phyloP scores from a whole-genome alignment of 2,329 filamentous ascomycete species.

The Fonsecaea pedrosoi region DNA sequence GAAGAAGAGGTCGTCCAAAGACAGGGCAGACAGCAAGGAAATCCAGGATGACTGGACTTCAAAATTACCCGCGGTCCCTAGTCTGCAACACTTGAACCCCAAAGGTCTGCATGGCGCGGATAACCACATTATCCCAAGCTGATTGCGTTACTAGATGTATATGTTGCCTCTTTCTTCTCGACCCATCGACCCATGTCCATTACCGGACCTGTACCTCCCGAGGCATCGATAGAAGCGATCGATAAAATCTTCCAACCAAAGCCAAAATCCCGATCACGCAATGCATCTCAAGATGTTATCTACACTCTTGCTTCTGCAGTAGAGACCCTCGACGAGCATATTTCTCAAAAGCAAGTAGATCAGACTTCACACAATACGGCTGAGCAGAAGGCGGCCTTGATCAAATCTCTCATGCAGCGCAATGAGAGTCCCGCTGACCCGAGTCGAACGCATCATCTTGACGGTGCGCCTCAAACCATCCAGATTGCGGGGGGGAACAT shows the following conservation, averaged over 20 bases:
- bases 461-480: slow-evolving; percentile 56
- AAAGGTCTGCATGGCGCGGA: slow-evolving; percentile 49
- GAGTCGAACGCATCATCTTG: slow-evolving; percentile 49
- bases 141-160: slow-evolving; percentile 68
- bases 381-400: slow-evolving; percentile 54
- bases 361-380: slow-evolving; percentile 61
- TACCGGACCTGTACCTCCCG: slow-evolving; percentile 77
- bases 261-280: slow-evolving; percentile 52
- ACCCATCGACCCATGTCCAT: slow-evolving; percentile 93
- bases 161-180: slow-evolving; percentile 91
- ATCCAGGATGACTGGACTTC: slow-evolving; percentile 43
- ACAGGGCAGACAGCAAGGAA: slow-evolving; percentile 43
- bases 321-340: slow-evolving; percentile 51
- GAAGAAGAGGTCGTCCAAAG: slow-evolving; percentile 36
- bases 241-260: slow-evolving; percentile 79
- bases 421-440: slow-evolving; percentile 37
- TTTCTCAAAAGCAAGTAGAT: slow-evolving; percentile 53
- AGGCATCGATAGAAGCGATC: slow-evolving; percentile 76
- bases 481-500: slow-evolving; percentile 55
- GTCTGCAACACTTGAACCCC: slow-evolving; percentile 56
- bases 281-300: slow-evolving; percentile 65
- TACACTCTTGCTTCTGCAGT: slow-evolving; percentile 65
- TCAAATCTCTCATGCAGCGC: slow-evolving; percentile 50
- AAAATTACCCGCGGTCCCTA: slow-evolving; percentile 57
- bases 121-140: slow-evolving; percentile 19